A percentile compares a stretch with the other conserved stretches of the same genome.
phyloP scores from a whole-genome alignment of 345 rosid genomes.

The Eucalyptus globulus region DNA sequence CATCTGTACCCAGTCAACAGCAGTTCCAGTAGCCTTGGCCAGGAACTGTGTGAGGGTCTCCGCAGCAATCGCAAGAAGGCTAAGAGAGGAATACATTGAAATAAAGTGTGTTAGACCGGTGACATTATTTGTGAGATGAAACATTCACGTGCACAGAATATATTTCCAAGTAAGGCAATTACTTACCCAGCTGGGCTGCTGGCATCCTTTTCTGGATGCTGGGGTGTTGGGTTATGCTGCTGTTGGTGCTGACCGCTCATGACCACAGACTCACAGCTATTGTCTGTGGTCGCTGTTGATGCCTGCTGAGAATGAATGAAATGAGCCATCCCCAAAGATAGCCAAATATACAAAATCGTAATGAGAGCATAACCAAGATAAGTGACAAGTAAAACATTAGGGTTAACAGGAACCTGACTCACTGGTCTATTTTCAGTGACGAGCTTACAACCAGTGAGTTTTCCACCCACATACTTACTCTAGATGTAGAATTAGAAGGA shows the following conservation, averaged over 20 bases:
- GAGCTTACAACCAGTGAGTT: neutral
- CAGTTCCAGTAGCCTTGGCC: slow-evolving; percentile 98
- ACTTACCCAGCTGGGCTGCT: slow-evolving; percentile 97
- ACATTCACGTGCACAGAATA: neutral
- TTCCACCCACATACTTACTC: neutral
- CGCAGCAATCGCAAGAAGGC: slow-evolving; percentile 91
- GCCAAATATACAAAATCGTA: neutral
- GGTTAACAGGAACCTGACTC: neutral
- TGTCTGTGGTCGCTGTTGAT: slow-evolving; percentile 95
- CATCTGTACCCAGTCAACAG: slow-evolving; percentile 99
- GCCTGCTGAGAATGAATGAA: slow-evolving; percentile 24
- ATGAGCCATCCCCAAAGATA: neutral
- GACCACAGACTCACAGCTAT: slow-evolving; percentile 99
- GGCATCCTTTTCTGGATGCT: slow-evolving; percentile 91
- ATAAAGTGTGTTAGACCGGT: neutral
- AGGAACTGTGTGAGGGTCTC: slow-evolving; percentile 94
- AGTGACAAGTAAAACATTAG: neutral
- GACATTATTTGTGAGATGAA: neutral
- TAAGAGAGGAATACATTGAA: neutral
- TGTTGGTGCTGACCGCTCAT: slow-evolving; percentile 94
- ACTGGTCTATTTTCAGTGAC: neutral
- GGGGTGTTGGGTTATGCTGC: slow-evolving; percentile 93
- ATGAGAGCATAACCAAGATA: neutral
- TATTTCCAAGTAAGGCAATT: neutral
- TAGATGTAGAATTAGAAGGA: neutral